Evolutionary conservation across 208 protist species (phyloP).

Genomic region (Trypanosoma vivax): DNA sequence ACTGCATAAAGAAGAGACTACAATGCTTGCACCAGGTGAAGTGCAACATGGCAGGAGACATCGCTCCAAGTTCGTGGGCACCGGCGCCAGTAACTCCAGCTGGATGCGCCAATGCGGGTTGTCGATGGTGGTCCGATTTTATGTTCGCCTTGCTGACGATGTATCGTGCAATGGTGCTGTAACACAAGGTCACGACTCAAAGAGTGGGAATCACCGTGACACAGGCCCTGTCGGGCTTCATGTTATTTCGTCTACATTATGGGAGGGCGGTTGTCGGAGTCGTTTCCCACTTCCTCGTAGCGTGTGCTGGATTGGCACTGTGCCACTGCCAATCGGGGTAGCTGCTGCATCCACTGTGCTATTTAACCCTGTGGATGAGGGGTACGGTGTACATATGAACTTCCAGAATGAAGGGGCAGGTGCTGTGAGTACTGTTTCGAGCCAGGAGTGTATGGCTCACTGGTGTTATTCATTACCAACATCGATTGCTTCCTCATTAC

Average conservation of each 20-base stretch:
- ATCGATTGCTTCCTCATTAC: slow-evolving; percentile 5
- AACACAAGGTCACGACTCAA: neutral
- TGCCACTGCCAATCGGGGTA: slow-evolving; percentile 17
- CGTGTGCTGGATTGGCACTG: slow-evolving; percentile 12
- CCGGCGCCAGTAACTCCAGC: neutral
- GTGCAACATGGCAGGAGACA: neutral
- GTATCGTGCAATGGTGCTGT: neutral
- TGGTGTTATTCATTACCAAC: slow-evolving; percentile 17
- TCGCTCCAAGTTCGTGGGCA: neutral
- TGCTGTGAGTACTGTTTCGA: neutral
- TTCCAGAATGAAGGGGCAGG: neutral
- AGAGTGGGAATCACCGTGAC: neutral
- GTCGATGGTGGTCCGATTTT: slow-evolving; percentile 8
- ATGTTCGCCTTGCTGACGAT: slow-evolving; percentile 22
- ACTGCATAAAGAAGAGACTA: neutral
- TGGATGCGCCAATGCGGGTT: slow-evolving; percentile 17
- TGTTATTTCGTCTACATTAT: neutral
- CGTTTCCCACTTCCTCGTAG: slow-evolving; percentile 16
- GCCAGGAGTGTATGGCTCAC: neutral
- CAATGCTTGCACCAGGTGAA: neutral
- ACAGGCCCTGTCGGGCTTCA: slow-evolving; percentile 10
- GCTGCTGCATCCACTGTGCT: slow-evolving; percentile 4
- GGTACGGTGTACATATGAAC: neutral
- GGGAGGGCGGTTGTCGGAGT: neutral
- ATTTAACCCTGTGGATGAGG: neutral